Base-by-base conservation (phyloP, 2,329 filamentous ascomycete species). In the Lecanoromycetidae sp. region DNA sequence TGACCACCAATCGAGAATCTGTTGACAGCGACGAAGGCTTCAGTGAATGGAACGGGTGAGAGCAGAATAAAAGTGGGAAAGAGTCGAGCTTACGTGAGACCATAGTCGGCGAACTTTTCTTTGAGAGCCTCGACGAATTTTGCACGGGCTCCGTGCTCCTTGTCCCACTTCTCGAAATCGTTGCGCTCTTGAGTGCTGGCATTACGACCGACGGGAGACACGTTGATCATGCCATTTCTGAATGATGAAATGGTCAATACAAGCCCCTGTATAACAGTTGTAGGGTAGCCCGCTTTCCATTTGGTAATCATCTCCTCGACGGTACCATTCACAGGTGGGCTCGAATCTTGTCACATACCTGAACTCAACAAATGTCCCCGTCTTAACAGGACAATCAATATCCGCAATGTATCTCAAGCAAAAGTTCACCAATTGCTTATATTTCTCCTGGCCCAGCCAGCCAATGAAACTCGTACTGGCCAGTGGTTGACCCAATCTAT, bases 1-100 rank as follows among this genome's bases (percentile, higher is more conserved):
- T 95, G 87, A 44, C 91, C 91, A 57, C 91, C 91, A 59, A 98
- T 94, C 54, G 87, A 90, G 73, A 83, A 95, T 34, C 84, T 88
- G 52, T 53, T 5, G 5, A 2, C 5, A 12, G 47, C n/a, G 22
- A 23, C 20, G 39, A 15, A 19, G 1, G 37, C 19, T 19, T 15
- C 43, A 41, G 38, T 22, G 19, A 22, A 29, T 38, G 48, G 35
- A 38, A 46, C 6, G 15, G 26, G 27, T 23, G 35, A 37, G n/a
- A 27, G 44, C 22, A 48, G 45, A 41, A 50, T 25, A 15, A 27
- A 12, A 15, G 15, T 6, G 12, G 5, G 22, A 19, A 22, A n/a
- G n/a, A n/a, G n/a, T n/a, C 32, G 20, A 13, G 75, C 82, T 65
- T 68, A 93, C 76, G 86, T 95, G 59, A 96, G 72, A 29, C 85